These are phyloP conservation scores for Ophiostoma sp. DNA, from an alignment of 2,329 filamentous ascomycete species.

Conservation along the genomic window DNA sequence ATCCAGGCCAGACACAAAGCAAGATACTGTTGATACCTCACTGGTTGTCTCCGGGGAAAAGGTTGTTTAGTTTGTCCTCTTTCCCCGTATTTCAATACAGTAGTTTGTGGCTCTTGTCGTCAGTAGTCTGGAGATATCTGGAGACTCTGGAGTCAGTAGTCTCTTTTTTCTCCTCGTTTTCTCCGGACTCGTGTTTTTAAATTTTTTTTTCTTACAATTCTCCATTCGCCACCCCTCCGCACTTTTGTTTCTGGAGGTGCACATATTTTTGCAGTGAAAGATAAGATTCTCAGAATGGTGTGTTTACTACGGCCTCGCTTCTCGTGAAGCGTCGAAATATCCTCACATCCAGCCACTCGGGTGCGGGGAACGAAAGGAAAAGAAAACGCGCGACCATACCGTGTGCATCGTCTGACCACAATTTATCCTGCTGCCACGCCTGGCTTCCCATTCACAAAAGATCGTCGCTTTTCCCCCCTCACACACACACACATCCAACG, in stretches of 20 bases:
- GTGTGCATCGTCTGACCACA: background rate
- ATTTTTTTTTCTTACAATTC: background rate
- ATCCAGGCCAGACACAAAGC: background rate
- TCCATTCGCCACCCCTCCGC: background rate
- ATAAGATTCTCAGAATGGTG: too few relatives aligned
- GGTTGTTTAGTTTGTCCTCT: background rate
- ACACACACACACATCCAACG: background rate
- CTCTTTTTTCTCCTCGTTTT: background rate
- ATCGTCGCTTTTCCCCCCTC: background rate
- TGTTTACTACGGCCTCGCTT: too few relatives aligned
- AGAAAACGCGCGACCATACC: too few relatives aligned
- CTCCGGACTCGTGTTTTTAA: background rate
- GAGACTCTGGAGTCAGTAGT: constrained; percentile 12
- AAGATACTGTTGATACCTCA: background rate
- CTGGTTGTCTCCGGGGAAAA: background rate
- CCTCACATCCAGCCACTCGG: background rate
- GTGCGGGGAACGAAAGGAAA: background rate
- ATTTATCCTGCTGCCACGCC: background rate
- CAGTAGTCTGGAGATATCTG: constrained; percentile 15
- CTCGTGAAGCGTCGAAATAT: background rate
- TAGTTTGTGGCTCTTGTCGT: constrained; percentile 14
- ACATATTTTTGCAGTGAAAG: background rate
- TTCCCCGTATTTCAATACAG: constrained; percentile 1
- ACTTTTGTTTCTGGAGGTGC: background rate
- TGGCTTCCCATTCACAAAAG: background rate